Percentiles rank a stretch among this genome's conserved stretches.
Evolutionary conservation across 345 rosid species (phyloP).

Genomic region (Pugionium cornutum): DNA sequence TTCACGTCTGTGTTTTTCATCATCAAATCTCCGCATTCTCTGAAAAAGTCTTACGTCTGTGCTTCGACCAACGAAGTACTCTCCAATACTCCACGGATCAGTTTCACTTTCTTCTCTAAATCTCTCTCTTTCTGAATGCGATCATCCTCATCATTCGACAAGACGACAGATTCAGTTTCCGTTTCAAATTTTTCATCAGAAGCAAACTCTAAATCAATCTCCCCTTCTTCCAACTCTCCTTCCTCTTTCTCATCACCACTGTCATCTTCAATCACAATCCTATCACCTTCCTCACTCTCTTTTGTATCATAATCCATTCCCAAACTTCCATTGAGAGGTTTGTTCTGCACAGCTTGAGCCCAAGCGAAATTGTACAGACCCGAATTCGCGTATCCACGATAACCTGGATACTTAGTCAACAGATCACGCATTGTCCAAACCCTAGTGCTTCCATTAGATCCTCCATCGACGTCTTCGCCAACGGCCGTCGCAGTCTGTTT

Average conservation of each 20-base stretch:
- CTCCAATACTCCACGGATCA: slow-evolving; percentile 58
- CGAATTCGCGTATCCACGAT: slow-evolving; percentile 53
- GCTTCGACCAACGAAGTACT: slow-evolving; percentile 55
- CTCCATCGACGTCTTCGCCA: slow-evolving; percentile 34
- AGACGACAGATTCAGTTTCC: slow-evolving; percentile 26
- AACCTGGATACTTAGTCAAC: slow-evolving; percentile 51
- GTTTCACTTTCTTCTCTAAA: slow-evolving; percentile 45
- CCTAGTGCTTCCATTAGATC: slow-evolving; percentile 47
- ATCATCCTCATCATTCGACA: slow-evolving; percentile 22
- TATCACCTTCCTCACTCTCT: slow-evolving; percentile 43
- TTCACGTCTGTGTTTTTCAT: slow-evolving; percentile 11
- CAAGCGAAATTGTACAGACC: slow-evolving; percentile 82
- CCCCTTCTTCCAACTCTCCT: slow-evolving; percentile 97
- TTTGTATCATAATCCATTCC: slow-evolving; percentile 53
- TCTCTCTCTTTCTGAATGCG: slow-evolving; percentile 42
- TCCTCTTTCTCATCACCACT: slow-evolving; percentile 83
- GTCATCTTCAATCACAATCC: slow-evolving; percentile 56
- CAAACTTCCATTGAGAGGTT: slow-evolving; percentile 61
- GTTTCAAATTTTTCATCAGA: slow-evolving; percentile 26
- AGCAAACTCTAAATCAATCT: slow-evolving; percentile 76
- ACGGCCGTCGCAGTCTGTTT: slow-evolving; percentile 23
- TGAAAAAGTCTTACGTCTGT: slow-evolving; percentile 62
- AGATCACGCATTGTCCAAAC: slow-evolving; percentile 89
- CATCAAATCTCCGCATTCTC: slow-evolving; percentile 9
- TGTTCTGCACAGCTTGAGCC: slow-evolving; percentile 97